Base-by-base conservation (phyloP, 139 green algal species). In the Medakamo hakoo region DNA sequence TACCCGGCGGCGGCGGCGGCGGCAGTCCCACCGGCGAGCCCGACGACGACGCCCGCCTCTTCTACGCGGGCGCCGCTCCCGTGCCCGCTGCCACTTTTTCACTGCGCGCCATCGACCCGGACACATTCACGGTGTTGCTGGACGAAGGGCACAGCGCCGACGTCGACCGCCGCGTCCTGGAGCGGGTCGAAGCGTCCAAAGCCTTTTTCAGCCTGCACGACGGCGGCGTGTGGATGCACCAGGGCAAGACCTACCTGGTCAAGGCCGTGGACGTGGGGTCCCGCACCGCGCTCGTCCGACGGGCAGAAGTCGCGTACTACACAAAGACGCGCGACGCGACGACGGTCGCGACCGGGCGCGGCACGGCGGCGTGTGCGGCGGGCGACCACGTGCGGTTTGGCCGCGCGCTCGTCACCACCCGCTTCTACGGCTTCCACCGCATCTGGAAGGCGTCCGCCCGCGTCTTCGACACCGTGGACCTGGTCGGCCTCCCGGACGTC, bases 141-240 rank as follows among this genome's bases (percentile, higher is more conserved):
- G n/a, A n/a, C n/a, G n/a, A n/a, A n/a, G n/a, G n/a, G n/a, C n/a
- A n/a, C n/a, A n/a, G n/a, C n/a, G n/a, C n/a, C n/a, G 76, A 95
- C 56, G 84, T 88, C 65, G 67, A 66, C 31, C 65, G 68, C 1
- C 61, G 71, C 29, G 67, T 86, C 14, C 67, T 96, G 19, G 89
- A 95, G 72, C 81, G 94, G 71, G 75, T 95, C 9, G 87, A 95
- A 71, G 74, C 74, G 59, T 83, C 67, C 76, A 91, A 86, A 55
- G 87, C 81, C 16, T 93, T 92, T 68, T 94, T 76, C 55, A 62
- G 90, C 68, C 78, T 97, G 21, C 95, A 97, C 65, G 82, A 94
- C 32, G 92, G 92, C 2, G 89, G 88, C 0, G 81, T 97, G 9
- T 96, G 95, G 73, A 75, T 95, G 73, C 60, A 20, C 28, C 84